Base-by-base conservation (phyloP, 2,329 filamentous ascomycete species). In the Neocucurbitaria cava region DNA sequence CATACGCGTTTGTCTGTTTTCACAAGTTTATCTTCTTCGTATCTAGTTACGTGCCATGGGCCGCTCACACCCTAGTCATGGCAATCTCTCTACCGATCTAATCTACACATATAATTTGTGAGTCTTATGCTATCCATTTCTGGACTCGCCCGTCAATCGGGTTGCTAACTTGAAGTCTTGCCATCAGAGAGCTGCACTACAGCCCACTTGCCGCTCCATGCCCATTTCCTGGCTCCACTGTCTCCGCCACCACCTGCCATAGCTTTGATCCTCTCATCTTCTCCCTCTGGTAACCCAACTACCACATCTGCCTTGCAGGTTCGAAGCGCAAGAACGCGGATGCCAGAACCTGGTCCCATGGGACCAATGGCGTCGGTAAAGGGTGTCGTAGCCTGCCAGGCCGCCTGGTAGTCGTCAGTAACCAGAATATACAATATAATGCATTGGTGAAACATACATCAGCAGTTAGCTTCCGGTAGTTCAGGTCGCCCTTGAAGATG, bases 291-390 rank as follows among this genome's bases (percentile, higher is more conserved):
- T n/a, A 99, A 81, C 0, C 92, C 94, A 23, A 97, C 95, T 0
- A 98, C 92, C 7, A 96, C 91, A 72, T 99, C 95, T 0, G 94
- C 94, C 79, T 99, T 99, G 82, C 94, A 97, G 0, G 95, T 99
- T 52, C 95, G 86, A 58, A 99, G 83, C 0, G 95, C 90, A 24
- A 99, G 82, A 3, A 94, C 84, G 56, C 96, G 92, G 52, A 98
- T 77, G 1, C 92, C 92, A 0, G 92, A 96, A 0, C 85, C 86
- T 0, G 87, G 86, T 0, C 94, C 94, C 46, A 99, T 79, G 0
- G 92, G 91, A 0, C 95, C 95, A 54, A 99, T 88, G 0, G 95
- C 93, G 58, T 89, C 83, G 2, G 83, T 82, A 77, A 98, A 98
- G 0, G 91, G 88, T 0, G 94, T 98, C 0, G 92, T 92, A 2